A percentile compares a stretch with the other conserved stretches of the same genome.
Conservation (phyloP, 345 rosid species). For the Arabidopsis thaliana region DNA sequence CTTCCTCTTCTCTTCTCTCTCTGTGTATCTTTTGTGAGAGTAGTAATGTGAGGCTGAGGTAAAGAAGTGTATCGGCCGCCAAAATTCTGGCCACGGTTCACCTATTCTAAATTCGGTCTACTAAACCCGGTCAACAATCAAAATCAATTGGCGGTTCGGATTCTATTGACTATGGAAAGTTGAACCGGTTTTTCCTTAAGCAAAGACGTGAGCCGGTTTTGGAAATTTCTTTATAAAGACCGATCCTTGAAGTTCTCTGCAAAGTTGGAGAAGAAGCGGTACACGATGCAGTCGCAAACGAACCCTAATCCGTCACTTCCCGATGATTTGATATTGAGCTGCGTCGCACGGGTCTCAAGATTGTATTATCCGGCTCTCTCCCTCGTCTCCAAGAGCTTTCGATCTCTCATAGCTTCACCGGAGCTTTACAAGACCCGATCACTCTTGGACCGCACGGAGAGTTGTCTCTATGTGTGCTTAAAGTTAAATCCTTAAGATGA, state of each 20-base stretch:
- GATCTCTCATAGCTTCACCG: background rate
- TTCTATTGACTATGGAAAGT: background rate
- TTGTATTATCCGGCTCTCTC: conserved; percentile 1
- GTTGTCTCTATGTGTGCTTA: background rate
- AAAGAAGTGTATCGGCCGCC: background rate
- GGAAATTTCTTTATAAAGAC: background rate
- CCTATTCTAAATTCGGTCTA: background rate
- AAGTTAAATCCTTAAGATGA: background rate
- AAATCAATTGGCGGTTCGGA: background rate
- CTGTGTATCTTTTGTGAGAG: background rate
- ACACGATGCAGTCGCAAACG: background rate
- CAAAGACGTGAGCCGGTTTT: background rate
- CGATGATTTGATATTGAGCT: background rate
- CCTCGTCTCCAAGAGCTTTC: background rate
- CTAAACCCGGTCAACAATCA: background rate
- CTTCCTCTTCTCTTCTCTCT: background rate
- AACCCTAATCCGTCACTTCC: background rate
- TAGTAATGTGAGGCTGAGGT: conserved; percentile 10
- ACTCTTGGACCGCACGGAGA: background rate
- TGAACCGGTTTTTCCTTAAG: background rate
- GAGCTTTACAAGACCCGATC: conserved; percentile 7
- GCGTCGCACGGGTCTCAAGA: background rate
- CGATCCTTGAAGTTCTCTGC: background rate
- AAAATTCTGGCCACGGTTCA: background rate
- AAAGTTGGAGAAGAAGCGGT: background rate